These are phyloP conservation scores for Obelidium mucronatum DNA, from an alignment of 192 early-diverging fungal species.

Conservation along the genomic window DNA sequence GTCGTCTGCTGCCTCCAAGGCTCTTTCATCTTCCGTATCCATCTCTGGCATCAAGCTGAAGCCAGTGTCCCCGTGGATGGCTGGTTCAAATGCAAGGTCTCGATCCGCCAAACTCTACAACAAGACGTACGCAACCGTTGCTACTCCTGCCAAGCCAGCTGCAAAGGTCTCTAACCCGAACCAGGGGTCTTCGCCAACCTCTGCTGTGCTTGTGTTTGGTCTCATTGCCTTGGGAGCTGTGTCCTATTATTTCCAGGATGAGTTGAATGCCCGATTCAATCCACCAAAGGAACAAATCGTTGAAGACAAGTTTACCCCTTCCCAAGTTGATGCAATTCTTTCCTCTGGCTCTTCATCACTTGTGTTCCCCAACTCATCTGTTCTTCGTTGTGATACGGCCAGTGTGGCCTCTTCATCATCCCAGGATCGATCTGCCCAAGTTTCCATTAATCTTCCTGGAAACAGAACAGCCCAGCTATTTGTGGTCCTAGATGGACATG, in stretches of 20 bases:
- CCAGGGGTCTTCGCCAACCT: neutral
- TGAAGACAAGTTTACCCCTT: neutral
- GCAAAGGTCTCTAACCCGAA: neutral
- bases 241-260: neutral
- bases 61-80: neutral
- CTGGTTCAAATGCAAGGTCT: neutral
- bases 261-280: neutral
- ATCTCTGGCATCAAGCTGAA: neutral
- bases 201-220: neutral
- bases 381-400: neutral
- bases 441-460: neutral
- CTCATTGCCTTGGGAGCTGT: too few relatives aligned
- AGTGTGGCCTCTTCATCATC: neutral
- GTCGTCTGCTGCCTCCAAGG: too few relatives aligned
- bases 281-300: neutral
- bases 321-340: neutral
- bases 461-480: slow-evolving; percentile 1
- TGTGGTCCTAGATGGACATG: slow-evolving; percentile 55
- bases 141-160: neutral
- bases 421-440: neutral
- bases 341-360: neutral
- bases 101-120: neutral
- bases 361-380: neutral
- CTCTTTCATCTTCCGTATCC: too few relatives aligned
- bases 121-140: neutral